phyloP scores from a whole-genome alignment of 176 grass and related monocot species.

The Aegilops tauschii region DNA sequence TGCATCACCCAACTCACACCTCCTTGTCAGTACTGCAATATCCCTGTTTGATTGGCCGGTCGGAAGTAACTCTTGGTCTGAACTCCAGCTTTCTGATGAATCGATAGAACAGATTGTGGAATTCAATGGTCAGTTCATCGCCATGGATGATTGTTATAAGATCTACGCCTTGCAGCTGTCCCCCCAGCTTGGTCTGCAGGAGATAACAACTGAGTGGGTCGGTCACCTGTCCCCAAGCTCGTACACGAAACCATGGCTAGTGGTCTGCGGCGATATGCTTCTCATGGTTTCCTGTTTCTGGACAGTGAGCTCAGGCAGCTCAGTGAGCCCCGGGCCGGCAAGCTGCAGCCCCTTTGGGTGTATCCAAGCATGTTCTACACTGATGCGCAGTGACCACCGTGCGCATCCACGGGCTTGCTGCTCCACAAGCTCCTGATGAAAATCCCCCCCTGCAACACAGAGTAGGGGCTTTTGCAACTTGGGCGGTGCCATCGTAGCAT shows the following conservation, averaged over 20 bases:
- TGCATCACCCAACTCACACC: not conserved
- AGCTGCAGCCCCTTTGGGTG: not conserved
- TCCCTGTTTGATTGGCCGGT: not conserved
- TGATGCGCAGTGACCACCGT: not conserved
- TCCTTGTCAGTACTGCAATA: not conserved
- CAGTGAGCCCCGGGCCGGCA: no score
- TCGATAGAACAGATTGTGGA: not conserved
- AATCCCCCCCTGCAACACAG: not conserved
- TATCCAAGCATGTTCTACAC: not conserved
- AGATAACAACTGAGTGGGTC: slow-evolving; percentile 3
- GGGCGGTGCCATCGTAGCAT: no score
- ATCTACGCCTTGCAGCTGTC: not conserved
- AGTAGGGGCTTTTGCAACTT: not conserved
- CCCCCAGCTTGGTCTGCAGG: not conserved
- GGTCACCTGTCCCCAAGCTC: not conserved
- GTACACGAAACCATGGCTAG: not conserved
- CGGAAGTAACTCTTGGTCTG: not conserved
- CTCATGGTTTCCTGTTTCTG: not conserved
- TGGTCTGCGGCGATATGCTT: no score
- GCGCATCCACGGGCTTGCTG: not conserved
- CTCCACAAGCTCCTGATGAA: not conserved
- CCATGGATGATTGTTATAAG: not conserved
- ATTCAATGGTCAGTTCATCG: not conserved
- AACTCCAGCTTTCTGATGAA: not conserved
- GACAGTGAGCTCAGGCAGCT: not conserved